Evolutionary conservation across 345 rosid genomes (phyloP).

Genomic region (Reutealis trisperma): DNA sequence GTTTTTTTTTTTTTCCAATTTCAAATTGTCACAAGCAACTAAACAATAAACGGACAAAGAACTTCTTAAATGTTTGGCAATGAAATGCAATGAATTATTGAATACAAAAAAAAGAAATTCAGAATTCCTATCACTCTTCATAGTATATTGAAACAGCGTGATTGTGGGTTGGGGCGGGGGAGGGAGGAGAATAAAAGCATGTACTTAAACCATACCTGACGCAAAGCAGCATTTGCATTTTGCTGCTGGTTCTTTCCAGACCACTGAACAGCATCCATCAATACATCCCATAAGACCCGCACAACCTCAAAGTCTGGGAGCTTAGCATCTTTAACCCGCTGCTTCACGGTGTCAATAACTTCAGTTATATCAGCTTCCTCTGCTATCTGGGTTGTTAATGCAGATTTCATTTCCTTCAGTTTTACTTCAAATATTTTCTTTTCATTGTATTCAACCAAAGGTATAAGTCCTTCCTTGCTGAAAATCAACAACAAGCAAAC

Average conservation of each 20-base stretch:
- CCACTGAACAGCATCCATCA: slow-evolving; percentile 99
- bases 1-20: background rate
- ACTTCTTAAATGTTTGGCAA: background rate
- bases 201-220: slow-evolving; percentile 53
- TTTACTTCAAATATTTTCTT: slow-evolving; percentile 91
- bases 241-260: slow-evolving; percentile 99
- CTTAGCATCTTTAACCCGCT: slow-evolving; percentile 76
- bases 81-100: background rate
- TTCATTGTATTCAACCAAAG: slow-evolving; percentile 90
- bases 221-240: slow-evolving; percentile 80
- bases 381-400: slow-evolving; percentile 74
- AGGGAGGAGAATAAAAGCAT: too few relatives aligned
- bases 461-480: slow-evolving; percentile 85
- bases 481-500: slow-evolving; percentile 21
- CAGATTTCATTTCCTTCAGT: slow-evolving; percentile 82
- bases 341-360: slow-evolving; percentile 83
- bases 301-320: slow-evolving; percentile 77
- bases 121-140: background rate
- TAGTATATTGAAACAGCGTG: too few relatives aligned
- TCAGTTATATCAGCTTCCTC: slow-evolving; percentile 74
- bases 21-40: background rate
- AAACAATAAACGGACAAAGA: background rate
- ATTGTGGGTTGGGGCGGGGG: too few relatives aligned
- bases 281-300: slow-evolving; percentile 85
- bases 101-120: background rate